phyloP scores from a whole-genome alignment of 371 early-diverging fungal genomes.

The Circinella minor region DNA sequence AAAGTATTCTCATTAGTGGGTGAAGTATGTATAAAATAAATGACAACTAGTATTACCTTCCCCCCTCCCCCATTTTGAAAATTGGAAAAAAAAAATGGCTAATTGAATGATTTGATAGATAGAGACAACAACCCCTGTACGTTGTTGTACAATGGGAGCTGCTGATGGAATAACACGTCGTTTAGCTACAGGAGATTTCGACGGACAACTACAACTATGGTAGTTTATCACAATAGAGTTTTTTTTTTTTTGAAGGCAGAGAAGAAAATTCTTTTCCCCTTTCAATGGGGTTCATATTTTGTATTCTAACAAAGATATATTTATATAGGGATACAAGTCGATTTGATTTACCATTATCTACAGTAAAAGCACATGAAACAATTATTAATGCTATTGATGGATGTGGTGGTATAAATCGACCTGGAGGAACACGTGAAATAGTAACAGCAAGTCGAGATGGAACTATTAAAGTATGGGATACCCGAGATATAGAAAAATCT shows the following conservation, averaged over 20 bases:
- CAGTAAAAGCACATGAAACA: constrained; percentile 71
- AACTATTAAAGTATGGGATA: constrained; percentile 84
- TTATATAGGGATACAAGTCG: constrained; percentile 68
- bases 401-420: constrained; percentile 49
- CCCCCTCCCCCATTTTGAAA: neutral
- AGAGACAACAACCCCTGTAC: constrained; percentile 61
- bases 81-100: neutral
- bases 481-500: constrained; percentile 66
- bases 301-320: neutral
- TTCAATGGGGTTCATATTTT: too few species aligned
- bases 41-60: neutral
- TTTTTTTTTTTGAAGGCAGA: neutral
- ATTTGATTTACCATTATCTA: constrained; percentile 61
- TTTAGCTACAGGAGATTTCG: constrained; percentile 79
- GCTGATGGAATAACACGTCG: constrained; percentile 59
- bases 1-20: constrained; percentile 50
- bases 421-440: constrained; percentile 66
- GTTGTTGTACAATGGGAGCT: constrained; percentile 72
- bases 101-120: constrained; percentile 22
- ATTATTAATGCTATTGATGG: constrained; percentile 83
- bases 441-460: constrained; percentile 82
- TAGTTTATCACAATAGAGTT: constrained; percentile 13
- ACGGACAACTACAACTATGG: constrained; percentile 72
- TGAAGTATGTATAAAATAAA: constrained; percentile 41
- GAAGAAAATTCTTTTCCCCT: too few species aligned